Base-by-base conservation (phyloP, 179 eudicot species). In the Drosera spatulata region DNA sequence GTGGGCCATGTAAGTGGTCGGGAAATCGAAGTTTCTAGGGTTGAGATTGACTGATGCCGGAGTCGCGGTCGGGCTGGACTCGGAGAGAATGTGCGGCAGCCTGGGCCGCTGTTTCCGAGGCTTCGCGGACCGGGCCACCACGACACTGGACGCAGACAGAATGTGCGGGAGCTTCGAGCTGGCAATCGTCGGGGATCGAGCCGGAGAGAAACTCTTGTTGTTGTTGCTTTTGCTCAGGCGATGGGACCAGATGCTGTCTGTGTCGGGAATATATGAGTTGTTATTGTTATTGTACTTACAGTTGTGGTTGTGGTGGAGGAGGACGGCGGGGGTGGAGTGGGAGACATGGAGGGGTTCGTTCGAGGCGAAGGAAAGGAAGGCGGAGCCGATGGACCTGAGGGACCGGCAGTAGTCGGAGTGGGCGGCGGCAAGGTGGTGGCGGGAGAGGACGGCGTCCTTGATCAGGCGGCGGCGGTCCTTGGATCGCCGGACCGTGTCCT, bases 351-450 rank as follows among this genome's bases (percentile, higher is more conserved):
- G 86, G 10, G 96, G 91, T 58, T 91, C 95, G 13, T 89, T 85
- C 62, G 78, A 54, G 73, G 96, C 86, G 80, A 91, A 88, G 52
- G 66, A 61, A 63, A 78, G 55, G 65, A 91, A 86, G 40, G 96
- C 79, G 46, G 87, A 73, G 44, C 94, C 97, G 63, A 96, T 88
- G 63, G 66, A 2, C 5, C 84, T 82, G 44, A 91, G 86, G 57
- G 91, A 82, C 52, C 80, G 88, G 82, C 79, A 76, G 88, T 91
- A 91, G 77, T 85, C 97, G 61, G 87, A 68, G 80, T 91, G 97
- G 2, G 97, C 91, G 56, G 97, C 91, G 74, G 97, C 90, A 51
- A 91, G 82, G 85, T 83, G 94, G 84, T 85, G 94, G 71, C 97
- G 96, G 41, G 96, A 79, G 73, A 58, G 75, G 70, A 91, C 96